Percentiles rank a stretch among this genome's conserved stretches.
phyloP scores from a whole-genome alignment of 192 early-diverging fungal genomes.

The Coemansia sp. region DNA sequence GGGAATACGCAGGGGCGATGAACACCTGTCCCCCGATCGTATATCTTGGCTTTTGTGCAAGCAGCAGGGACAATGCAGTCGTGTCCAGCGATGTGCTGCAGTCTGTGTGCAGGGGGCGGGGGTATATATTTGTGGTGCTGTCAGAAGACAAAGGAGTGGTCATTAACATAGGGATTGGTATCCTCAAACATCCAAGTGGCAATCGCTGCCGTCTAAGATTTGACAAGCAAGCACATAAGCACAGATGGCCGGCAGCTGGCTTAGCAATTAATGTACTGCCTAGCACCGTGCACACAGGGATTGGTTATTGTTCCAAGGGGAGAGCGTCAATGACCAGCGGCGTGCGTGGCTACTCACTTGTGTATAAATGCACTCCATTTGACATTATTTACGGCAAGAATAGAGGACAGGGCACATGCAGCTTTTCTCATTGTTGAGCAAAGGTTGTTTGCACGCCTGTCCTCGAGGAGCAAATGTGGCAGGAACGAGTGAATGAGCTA shows the following conservation, averaged over 20 bases:
- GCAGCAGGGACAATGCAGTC: neutral
- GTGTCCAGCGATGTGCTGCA: neutral
- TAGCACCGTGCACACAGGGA: neutral
- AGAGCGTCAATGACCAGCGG: neutral
- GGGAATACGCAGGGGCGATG: neutral
- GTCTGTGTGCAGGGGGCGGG: neutral
- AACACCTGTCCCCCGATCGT: slow-evolving; percentile 6
- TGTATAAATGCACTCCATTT: neutral
- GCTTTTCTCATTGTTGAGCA: neutral
- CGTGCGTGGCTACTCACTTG: neutral
- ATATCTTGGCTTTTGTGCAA: neutral
- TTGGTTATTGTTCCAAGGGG: neutral
- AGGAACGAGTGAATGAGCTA: neutral
- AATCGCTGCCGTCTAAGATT: neutral
- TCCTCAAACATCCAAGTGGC: neutral
- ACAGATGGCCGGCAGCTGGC: neutral
- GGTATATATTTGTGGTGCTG: neutral
- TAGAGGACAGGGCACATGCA: neutral
- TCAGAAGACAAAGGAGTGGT: neutral
- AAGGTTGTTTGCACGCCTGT: neutral
- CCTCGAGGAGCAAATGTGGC: neutral
- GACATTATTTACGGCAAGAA: neutral
- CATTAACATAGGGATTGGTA: neutral
- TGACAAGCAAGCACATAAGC: neutral
- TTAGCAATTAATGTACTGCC: neutral